These are phyloP conservation scores for Arachnomyces sp. DNA, from an alignment of 2,329 filamentous ascomycete genomes.

Conservation along the genomic window DNA sequence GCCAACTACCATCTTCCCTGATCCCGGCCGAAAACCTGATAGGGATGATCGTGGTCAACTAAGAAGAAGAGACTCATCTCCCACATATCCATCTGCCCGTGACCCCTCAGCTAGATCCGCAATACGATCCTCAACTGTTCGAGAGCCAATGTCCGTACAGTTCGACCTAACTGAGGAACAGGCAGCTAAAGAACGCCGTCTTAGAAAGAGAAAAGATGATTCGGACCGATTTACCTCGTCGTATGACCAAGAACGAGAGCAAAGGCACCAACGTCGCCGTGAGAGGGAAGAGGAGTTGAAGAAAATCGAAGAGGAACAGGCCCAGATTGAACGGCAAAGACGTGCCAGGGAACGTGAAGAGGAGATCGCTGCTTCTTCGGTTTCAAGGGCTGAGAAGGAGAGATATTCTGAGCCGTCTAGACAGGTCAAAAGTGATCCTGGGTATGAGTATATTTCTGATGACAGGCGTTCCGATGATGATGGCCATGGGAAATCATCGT, in stretches of 20 bases:
- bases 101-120: too few relatives aligned
- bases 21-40: too few relatives aligned
- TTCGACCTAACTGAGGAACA: conserved; percentile 54
- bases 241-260: conserved; percentile 8
- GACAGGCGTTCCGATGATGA: neutral
- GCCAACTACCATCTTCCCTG: neutral
- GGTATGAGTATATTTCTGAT: too few relatives aligned
- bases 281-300: neutral
- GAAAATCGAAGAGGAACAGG: too few relatives aligned
- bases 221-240: too few relatives aligned
- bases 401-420: conserved; percentile 13
- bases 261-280: conserved; percentile 1
- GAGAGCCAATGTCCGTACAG: conserved; percentile 32
- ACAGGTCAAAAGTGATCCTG: conserved; percentile 2
- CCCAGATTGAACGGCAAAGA: conserved; percentile 17
- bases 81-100: conserved; percentile 30
- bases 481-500: conserved; percentile 12
- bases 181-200: conserved; percentile 39
- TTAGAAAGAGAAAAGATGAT: conserved; percentile 8
- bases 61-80: conserved; percentile 42
- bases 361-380: conserved; percentile 17
- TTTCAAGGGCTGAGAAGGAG: conserved; percentile 17
- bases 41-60: conserved; percentile 15
- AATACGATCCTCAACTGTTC: too few relatives aligned
- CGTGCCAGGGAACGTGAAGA: conserved; percentile 16